Conservation (phyloP, 257 asterid species). For the Fraxinus excelsior region DNA sequence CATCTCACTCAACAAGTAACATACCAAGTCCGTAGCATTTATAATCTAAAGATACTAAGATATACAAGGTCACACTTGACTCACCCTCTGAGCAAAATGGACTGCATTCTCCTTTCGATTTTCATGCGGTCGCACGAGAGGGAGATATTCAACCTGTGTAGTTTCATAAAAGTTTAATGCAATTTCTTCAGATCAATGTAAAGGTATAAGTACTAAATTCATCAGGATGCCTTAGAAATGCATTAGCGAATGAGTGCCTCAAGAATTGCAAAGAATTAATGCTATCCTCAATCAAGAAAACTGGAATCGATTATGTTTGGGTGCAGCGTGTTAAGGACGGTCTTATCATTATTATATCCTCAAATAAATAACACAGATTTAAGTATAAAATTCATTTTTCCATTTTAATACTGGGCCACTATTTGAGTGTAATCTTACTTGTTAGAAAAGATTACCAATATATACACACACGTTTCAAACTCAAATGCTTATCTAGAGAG, state of each 20-base stretch:
- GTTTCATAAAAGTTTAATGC: constrained; percentile 14
- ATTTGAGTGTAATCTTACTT: neutral
- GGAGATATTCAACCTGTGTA: constrained; percentile 89
- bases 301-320: neutral
- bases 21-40: neutral
- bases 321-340: neutral
- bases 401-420: neutral
- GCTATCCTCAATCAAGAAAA: neutral
- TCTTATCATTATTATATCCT: neutral
- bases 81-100: constrained; percentile 79
- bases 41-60: neutral
- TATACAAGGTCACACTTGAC: constrained; percentile 20
- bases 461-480: neutral
- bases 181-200: constrained; percentile 12
- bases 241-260: neutral
- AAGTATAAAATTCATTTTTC: neutral
- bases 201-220: neutral
- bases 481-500: neutral
- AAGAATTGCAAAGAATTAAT: neutral
- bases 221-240: constrained; percentile 11
- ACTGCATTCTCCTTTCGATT: constrained; percentile 72
- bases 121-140: constrained; percentile 70
- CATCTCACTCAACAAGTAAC: neutral
- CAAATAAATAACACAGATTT: neutral
- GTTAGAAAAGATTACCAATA: neutral